Base-by-base conservation (phyloP, 176 grass and related monocot genomes). In the Oryza meridionalis region DNA sequence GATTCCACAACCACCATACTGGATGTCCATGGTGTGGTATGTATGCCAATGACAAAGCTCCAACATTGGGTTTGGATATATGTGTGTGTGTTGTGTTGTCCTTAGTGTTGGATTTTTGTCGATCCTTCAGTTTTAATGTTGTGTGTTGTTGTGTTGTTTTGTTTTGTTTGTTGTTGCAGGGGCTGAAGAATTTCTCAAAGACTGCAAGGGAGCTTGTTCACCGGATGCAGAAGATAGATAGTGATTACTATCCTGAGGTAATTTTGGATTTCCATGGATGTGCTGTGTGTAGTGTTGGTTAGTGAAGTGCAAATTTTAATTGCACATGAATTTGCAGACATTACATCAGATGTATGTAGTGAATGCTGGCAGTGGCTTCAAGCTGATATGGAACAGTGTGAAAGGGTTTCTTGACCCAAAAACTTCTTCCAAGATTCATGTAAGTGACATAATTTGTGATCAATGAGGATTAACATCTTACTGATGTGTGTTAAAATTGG, bases 261-360 rank as follows among this genome's bases (percentile, higher is more conserved):
- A 8, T 7, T 68, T 58, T 58, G 21, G 13, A 35, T 72, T 73
- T 58, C 40, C 45, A 38, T 51, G 44, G 51, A 29, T 66, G 33
- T 68, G 24, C 16, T 73, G 11, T 42, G 24, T 59, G 4, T 22
- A 9, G 11, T 77, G 59, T 21, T 69, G n/a, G 61, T 81, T 75
- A 21, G 5, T 24, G 19, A 46, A 87, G 16, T 72, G 70, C 14
- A 8, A 38, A 31, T 82, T 76, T 13, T 65, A 53, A 80, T 7
- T 77, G 50, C 63, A 46, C n/a, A 77, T 77, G 31, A 66, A 67
- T 84, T 16, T 87, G 55, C 89, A 97, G 94, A 97, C 89, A 19
- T 77, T 97, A 25, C 89, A 97, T 88, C 91, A 97, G 81, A 97
- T 97, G 94, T 97, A 92, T 87, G 90, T 97, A 65, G 87, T 97